phyloP scores from a whole-genome alignment of 805 yeast species.

The Kuraishia borneana region DNA sequence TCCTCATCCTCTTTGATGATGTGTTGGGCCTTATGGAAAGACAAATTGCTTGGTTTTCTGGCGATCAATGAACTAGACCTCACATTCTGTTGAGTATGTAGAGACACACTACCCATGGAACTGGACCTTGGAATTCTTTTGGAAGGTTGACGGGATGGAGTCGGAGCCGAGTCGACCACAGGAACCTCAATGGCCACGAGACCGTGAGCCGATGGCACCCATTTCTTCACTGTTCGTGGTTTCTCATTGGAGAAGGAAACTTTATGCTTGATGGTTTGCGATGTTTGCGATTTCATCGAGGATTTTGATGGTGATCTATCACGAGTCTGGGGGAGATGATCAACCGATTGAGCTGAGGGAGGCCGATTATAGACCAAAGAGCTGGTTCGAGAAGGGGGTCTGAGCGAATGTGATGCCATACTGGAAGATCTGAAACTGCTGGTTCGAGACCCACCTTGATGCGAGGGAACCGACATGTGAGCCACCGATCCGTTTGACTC shows the following conservation, averaged over 20 bases:
- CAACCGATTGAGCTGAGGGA: background rate
- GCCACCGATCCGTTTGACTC: conserved; percentile 19
- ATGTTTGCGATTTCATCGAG: conserved; percentile 1
- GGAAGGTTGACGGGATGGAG: background rate
- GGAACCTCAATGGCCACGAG: conserved; percentile 63
- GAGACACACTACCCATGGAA: background rate
- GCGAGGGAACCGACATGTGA: conserved; percentile 21
- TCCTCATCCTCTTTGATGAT: conserved; percentile 3
- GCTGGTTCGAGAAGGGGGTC: conserved; percentile 1
- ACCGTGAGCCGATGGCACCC: conserved; percentile 68
- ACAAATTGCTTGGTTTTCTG: background rate
- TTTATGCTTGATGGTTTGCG: conserved; percentile 7
- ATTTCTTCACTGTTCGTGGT: conserved; percentile 48
- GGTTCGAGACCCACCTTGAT: conserved; percentile 9
- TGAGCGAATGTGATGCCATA: background rate
- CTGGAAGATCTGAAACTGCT: conserved; percentile 1
- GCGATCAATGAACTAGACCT: background rate
- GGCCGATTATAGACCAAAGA: background rate
- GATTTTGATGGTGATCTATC: background rate
- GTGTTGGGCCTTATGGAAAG: background rate
- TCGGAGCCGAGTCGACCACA: conserved; percentile 6
- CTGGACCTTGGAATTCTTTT: background rate
- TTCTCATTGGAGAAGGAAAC: conserved; percentile 10
- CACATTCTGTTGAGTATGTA: background rate
- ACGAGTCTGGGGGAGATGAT: background rate